Percentiles rank a stretch among this genome's conserved stretches.
Conservation (phyloP, 805 yeast genomes). For the Alloascoidea hylecoeti region DNA sequence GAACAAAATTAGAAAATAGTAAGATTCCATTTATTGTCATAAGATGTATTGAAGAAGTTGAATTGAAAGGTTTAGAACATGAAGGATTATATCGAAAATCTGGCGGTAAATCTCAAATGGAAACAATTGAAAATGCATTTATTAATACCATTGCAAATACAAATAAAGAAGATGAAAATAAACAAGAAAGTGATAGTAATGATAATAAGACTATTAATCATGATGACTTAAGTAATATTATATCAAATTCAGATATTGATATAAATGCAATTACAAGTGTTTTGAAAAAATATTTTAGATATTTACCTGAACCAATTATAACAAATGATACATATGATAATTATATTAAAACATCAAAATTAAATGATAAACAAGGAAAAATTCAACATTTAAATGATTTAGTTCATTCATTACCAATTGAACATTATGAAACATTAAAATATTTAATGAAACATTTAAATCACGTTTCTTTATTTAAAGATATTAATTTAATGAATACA, state of each 20-base stretch:
- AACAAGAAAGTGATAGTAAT: not conserved
- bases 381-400: too few species aligned
- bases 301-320: conserved; percentile 75
- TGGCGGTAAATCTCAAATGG: conserved; percentile 63
- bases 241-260: too few species aligned
- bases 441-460: conserved; percentile 51
- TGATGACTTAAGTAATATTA: too few species aligned
- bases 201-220: too few species aligned
- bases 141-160: not conserved
- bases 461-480: conserved; percentile 36
- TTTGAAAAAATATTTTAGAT: conserved; percentile 74
- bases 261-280: conserved; percentile 80
- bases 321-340: conserved; percentile 55
- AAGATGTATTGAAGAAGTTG: conserved; percentile 65
- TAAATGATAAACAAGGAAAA: too few species aligned
- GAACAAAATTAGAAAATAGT: conserved; percentile 48
- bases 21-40: conserved; percentile 58
- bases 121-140: conserved; percentile 25
- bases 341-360: conserved; percentile 19
- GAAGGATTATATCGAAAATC: conserved; percentile 91
- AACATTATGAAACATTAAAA: conserved; percentile 48
- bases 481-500: conserved; percentile 64
- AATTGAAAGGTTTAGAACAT: conserved; percentile 52
- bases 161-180: not conserved
- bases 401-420: conserved; percentile 38